A percentile compares a stretch with the other conserved stretches of the same genome.
Evolutionary conservation across 179 eudicot genomes (phyloP).

Genomic region (Drosera spatulata): DNA sequence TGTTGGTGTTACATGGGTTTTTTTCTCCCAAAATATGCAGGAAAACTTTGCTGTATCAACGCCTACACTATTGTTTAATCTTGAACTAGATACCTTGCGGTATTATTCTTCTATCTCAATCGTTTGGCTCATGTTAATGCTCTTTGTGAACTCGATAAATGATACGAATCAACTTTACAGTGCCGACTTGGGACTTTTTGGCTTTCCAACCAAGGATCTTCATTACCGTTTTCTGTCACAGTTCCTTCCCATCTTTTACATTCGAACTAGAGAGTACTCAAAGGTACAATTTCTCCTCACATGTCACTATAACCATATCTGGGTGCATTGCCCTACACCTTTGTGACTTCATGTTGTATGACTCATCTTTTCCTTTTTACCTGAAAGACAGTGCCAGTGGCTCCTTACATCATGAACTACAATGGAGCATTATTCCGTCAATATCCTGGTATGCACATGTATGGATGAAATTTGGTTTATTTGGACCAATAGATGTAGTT

Average conservation of each 20-base stretch:
- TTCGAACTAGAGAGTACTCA: slow-evolving; percentile 91
- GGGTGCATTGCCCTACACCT: neutral
- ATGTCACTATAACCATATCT: neutral
- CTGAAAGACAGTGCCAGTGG: slow-evolving; percentile 92
- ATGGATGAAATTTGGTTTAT: neutral
- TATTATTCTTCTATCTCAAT: slow-evolving; percentile 15
- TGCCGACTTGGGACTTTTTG: slow-evolving; percentile 89
- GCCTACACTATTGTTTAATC: slow-evolving; percentile 85
- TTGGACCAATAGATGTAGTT: neutral
- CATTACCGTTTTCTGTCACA: slow-evolving; percentile 95
- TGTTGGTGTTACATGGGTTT: no score
- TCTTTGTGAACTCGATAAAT: slow-evolving; percentile 2
- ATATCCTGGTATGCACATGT: slow-evolving; percentile 70
- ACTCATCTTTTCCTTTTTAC: slow-evolving; percentile 5
- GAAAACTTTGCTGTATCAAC: slow-evolving; percentile 75
- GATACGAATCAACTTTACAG: slow-evolving; percentile 28
- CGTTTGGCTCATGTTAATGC: slow-evolving; percentile 1
- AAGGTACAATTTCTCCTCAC: slow-evolving; percentile 39
- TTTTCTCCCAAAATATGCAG: slow-evolving; percentile 26
- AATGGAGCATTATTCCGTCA: slow-evolving; percentile 94
- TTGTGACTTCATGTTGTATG: slow-evolving; percentile 3
- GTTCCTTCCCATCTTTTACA: slow-evolving; percentile 82
- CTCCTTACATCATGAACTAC: slow-evolving; percentile 87
- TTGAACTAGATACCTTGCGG: slow-evolving; percentile 97
- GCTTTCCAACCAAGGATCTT: slow-evolving; percentile 88